These are phyloP conservation scores for Xanthoconium separans DNA, from an alignment of 1,284 basidiomycete species.

Conservation along the genomic window DNA sequence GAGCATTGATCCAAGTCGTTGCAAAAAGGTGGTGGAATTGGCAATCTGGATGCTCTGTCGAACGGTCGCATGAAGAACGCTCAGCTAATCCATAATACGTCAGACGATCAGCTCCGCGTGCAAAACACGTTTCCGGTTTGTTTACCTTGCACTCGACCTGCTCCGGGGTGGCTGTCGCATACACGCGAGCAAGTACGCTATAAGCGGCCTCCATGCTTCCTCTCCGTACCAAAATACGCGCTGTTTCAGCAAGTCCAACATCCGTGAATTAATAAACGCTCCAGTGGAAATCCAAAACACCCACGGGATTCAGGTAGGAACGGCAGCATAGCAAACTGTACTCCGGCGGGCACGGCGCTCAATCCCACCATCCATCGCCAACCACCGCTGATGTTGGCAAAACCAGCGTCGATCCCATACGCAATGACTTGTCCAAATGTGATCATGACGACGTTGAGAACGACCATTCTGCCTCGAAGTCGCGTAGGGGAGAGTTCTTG, in stretches of 20 bases:
- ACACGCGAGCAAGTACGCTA: conserved; percentile 61
- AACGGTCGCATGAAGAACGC: conserved; percentile 61
- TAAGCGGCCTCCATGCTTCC: conserved; percentile 50
- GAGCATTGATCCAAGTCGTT: conserved; percentile 58
- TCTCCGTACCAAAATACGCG: conserved; percentile 68
- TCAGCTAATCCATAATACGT: conserved; percentile 39
- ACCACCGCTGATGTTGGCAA: conserved; percentile 59
- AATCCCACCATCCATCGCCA: conserved; percentile 88
- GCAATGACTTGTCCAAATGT: conserved; percentile 76
- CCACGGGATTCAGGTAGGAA: conserved; percentile 78
- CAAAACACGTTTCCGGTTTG: neutral
- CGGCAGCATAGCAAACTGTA: conserved; percentile 62
- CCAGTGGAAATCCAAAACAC: conserved; percentile 22
- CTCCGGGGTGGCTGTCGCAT: conserved; percentile 59
- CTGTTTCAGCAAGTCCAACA: conserved; percentile 34
- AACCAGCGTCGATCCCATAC: conserved; percentile 75
- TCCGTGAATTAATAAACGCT: neutral
- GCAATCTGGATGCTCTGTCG: conserved; percentile 62
- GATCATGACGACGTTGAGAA: conserved; percentile 64
- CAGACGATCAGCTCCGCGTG: neutral
- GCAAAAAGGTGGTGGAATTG: conserved; percentile 57
- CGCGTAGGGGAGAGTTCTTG: conserved; percentile 80
- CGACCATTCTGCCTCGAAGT: conserved; percentile 76
- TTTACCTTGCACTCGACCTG: conserved; percentile 67
- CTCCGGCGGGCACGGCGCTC: conserved; percentile 62